A percentile compares a stretch with the other conserved stretches of the same genome.
phyloP scores from a whole-genome alignment of 2,329 filamentous ascomycete genomes.

The Claviceps sp. region DNA sequence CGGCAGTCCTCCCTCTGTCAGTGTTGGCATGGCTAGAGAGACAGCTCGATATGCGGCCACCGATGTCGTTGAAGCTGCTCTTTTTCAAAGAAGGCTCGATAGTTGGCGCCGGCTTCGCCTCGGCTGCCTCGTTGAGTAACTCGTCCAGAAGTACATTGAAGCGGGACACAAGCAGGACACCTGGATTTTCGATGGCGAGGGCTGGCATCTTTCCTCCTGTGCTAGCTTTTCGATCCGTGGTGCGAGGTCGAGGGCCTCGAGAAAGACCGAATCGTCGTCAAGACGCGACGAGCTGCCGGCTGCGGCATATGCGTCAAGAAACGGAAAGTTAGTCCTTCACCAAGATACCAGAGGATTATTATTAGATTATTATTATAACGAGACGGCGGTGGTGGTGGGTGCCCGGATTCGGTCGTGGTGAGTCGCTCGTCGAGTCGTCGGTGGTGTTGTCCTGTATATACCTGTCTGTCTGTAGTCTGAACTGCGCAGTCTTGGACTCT shows the following conservation, averaged over 20 bases:
- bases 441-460: not conserved
- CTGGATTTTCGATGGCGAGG: slow-evolving; percentile 29
- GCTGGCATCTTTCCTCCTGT: slow-evolving; percentile 36
- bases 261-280: not conserved
- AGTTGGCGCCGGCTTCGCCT: slow-evolving; percentile 41
- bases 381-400: not conserved
- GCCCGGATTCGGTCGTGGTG: not conserved
- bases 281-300: not conserved
- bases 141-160: slow-evolving; percentile 41
- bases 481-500: not conserved
- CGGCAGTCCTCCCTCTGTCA: slow-evolving; percentile 12
- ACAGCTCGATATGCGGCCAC: slow-evolving; percentile 28
- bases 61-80: slow-evolving; percentile 43
- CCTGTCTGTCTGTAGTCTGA: not conserved
- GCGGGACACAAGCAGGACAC: slow-evolving; percentile 37
- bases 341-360: not conserved
- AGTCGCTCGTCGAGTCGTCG: not conserved
- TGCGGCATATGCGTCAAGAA: not conserved
- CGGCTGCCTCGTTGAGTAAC: slow-evolving; percentile 44
- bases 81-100: slow-evolving; percentile 68
- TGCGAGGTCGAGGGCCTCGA: not conserved
- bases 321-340: not conserved
- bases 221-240: not conserved
- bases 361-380: too few relatives aligned
- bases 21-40: slow-evolving; percentile 15